These are phyloP conservation scores for Penicillium canariense DNA, from an alignment of 495 filamentous ascomycete genomes.

Conservation along the genomic window DNA sequence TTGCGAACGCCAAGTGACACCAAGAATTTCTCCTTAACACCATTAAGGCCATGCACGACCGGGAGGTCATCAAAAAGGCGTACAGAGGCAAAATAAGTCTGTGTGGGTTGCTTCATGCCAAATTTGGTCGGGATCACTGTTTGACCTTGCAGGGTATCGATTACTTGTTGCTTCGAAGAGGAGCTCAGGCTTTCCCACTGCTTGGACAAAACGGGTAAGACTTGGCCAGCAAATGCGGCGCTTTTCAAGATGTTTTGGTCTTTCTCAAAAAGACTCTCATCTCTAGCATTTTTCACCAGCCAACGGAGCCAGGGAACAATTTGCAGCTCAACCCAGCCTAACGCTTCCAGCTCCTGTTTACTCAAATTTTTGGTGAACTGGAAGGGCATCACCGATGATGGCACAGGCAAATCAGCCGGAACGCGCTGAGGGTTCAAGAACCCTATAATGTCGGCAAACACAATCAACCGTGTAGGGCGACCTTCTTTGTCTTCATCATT, in stretches of 20 bases:
- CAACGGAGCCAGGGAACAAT: slow-evolving; percentile 81
- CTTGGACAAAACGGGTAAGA: slow-evolving; percentile 81
- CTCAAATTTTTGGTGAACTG: slow-evolving; percentile 64
- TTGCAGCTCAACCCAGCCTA: slow-evolving; percentile 81
- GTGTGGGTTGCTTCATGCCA: slow-evolving; percentile 82
- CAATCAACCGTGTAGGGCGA: slow-evolving; percentile 62
- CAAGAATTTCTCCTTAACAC: slow-evolving; percentile 87
- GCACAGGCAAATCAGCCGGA: slow-evolving; percentile 76
- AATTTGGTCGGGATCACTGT: slow-evolving; percentile 86
- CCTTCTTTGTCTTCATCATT: slow-evolving; percentile 63
- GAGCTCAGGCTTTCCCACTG: slow-evolving; percentile 75
- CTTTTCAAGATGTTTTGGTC: slow-evolving; percentile 66
- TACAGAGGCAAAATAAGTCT: slow-evolving; percentile 90
- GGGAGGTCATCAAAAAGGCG: slow-evolving; percentile 93
- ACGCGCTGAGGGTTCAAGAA: slow-evolving; percentile 75
- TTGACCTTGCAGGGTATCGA: slow-evolving; percentile 58
- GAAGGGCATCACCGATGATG: slow-evolving; percentile 80
- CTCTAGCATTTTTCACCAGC: slow-evolving; percentile 62
- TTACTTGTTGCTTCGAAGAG: slow-evolving; percentile 61
- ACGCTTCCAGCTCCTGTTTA: slow-evolving; percentile 62
- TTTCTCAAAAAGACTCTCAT: slow-evolving; percentile 38
- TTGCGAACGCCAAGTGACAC: slow-evolving; percentile 71
- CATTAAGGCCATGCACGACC: slow-evolving; percentile 65
- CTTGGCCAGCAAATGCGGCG: slow-evolving; percentile 69
- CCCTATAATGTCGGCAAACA: slow-evolving; percentile 68